Evolutionary conservation across 164 flowering plant species (phyloP).

Genomic region (Sextonia rubra): DNA sequence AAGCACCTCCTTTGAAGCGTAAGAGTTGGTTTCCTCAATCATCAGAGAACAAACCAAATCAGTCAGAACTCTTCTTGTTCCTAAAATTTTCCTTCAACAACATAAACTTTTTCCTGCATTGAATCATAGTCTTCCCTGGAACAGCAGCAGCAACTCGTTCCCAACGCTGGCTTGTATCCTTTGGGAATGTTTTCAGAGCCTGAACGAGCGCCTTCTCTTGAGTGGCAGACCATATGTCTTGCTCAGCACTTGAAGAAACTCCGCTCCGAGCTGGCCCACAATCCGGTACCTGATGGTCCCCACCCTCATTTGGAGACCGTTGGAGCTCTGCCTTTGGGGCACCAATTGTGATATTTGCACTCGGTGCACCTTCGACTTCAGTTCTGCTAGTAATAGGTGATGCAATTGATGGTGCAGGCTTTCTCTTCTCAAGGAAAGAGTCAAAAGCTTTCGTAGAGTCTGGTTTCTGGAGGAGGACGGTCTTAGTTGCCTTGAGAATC

Average conservation of each 20-base stretch:
- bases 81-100: constrained; percentile 74
- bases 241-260: constrained; percentile 43
- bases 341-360: constrained; percentile 9
- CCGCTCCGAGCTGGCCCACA: constrained; percentile 23
- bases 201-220: constrained; percentile 56
- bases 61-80: constrained; percentile 52
- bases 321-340: constrained; percentile 12
- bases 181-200: constrained; percentile 53
- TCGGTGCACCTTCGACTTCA: constrained; percentile 37
- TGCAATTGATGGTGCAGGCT: constrained; percentile 62
- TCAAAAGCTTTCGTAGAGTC: constrained; percentile 86
- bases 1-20: neutral
- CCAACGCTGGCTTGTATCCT: constrained; percentile 56
- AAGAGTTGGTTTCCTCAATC: neutral
- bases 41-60: neutral
- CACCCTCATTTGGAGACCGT: constrained; percentile 30
- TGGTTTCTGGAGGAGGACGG: constrained; percentile 93
- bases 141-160: constrained; percentile 90
- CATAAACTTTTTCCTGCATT: constrained; percentile 73
- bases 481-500: constrained; percentile 88
- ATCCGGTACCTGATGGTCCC: constrained; percentile 22
- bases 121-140: constrained; percentile 74
- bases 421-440: constrained; percentile 89
- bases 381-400: constrained; percentile 79
- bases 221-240: constrained; percentile 68